A percentile compares a stretch with the other conserved stretches of the same genome.
These are phyloP conservation scores for Didymella glomerata DNA, from an alignment of 2,329 filamentous ascomycete genomes.

Conservation along the genomic window DNA sequence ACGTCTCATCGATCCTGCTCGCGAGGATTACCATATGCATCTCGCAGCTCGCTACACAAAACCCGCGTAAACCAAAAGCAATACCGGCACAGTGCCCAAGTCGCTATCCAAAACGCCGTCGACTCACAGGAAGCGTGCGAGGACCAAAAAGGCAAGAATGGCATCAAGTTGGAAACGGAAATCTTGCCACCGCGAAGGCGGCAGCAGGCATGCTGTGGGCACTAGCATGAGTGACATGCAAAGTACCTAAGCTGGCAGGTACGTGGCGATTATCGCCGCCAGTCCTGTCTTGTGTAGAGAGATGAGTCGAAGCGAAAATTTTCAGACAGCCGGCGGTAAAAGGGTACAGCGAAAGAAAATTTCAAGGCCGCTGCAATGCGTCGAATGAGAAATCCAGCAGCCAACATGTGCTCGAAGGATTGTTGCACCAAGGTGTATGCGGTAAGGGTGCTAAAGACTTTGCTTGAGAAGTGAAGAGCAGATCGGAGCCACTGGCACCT, in stretches of 20 bases:
- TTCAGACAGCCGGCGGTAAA: slow-evolving; percentile 18
- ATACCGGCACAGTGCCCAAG: slow-evolving; percentile 14
- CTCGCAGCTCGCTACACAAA: slow-evolving; percentile 25
- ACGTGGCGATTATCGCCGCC: slow-evolving; percentile 44
- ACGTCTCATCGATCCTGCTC: slow-evolving; percentile 20
- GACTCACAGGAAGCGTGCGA: slow-evolving; percentile 16
- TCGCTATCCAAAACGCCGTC: slow-evolving; percentile 19
- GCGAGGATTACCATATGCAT: slow-evolving; percentile 22
- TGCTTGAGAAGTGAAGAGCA: neutral
- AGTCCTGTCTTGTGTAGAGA: slow-evolving; percentile 25
- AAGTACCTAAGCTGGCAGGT: slow-evolving; percentile 18
- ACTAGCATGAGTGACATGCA: slow-evolving; percentile 22
- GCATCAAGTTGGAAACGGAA: slow-evolving; percentile 4
- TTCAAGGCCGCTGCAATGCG: slow-evolving; percentile 5
- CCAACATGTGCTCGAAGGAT: slow-evolving; percentile 6
- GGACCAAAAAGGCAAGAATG: slow-evolving; percentile 14
- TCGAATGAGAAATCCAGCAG: neutral
- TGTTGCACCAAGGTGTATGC: neutral
- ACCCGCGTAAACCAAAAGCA: slow-evolving; percentile 14
- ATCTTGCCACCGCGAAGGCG: slow-evolving; percentile 1
- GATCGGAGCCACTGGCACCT: slow-evolving; percentile 14
- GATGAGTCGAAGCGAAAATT: slow-evolving; percentile 27
- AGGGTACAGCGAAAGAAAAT: slow-evolving; percentile 15
- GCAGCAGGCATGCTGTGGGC: slow-evolving; percentile 3
- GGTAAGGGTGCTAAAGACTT: neutral